Percentiles rank a stretch among this genome's conserved stretches.
Evolutionary conservation across 345 rosid species (phyloP).

Genomic region (Clausena lansium): DNA sequence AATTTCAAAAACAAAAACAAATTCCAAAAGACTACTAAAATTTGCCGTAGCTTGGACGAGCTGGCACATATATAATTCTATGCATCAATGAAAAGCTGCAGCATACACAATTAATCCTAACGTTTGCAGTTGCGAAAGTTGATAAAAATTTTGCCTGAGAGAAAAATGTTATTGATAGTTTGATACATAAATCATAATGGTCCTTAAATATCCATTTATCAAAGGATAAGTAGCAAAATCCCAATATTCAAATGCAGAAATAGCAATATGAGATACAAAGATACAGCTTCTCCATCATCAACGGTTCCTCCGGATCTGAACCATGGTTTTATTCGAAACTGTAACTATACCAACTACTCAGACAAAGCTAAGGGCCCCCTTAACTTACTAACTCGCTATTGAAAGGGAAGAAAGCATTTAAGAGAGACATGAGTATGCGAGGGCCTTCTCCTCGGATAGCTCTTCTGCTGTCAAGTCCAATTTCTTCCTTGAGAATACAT

Average conservation of each 20-base stretch:
- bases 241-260: background rate
- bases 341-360: slow-evolving; percentile 1
- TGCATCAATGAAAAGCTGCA: no score
- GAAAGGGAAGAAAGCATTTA: slow-evolving; percentile 23
- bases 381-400: background rate
- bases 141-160: no score
- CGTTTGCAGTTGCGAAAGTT: no score
- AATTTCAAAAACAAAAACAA: no score
- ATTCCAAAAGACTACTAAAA: no score
- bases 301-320: slow-evolving; percentile 15
- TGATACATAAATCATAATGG: background rate
- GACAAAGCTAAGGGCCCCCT: background rate
- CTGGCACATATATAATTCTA: no score
- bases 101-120: no score
- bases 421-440: slow-evolving; percentile 94
- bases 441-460: slow-evolving; percentile 86
- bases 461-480: slow-evolving; percentile 88
- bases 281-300: slow-evolving; percentile 9
- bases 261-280: background rate
- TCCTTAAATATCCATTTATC: background rate
- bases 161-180: no score
- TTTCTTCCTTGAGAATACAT: slow-evolving; percentile 94
- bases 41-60: no score
- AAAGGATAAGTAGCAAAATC: slow-evolving; percentile 7
- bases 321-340: slow-evolving; percentile 35